phyloP scores from a whole-genome alignment of 164 flowering plant genomes.

The Umbilicus rupestris region DNA sequence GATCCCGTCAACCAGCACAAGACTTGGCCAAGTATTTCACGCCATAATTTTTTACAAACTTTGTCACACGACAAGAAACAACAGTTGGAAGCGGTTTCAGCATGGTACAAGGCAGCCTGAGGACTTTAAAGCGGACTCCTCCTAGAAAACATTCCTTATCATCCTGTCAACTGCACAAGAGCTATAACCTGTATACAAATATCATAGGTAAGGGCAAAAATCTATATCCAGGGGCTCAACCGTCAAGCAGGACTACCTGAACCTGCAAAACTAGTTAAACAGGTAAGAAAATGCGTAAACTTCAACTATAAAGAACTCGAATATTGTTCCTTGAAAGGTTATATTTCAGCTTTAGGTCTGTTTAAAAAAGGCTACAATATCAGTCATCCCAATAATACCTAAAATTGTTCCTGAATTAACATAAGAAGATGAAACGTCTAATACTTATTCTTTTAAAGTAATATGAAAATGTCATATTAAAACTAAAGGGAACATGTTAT shows the following conservation, averaged over 20 bases:
- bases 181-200: constrained; percentile 32
- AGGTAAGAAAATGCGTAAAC: constrained; percentile 24
- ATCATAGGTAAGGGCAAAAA: constrained; percentile 32
- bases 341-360: neutral
- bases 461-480: too few relatives aligned
- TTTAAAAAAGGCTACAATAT: neutral
- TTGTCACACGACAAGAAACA: neutral
- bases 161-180: neutral
- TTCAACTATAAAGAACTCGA: constrained; percentile 6
- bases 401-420: too few relatives aligned
- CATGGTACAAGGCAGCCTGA: neutral
- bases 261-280: constrained; percentile 54
- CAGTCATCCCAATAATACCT: neutral
- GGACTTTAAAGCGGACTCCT: neutral
- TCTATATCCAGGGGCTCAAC: constrained; percentile 19
- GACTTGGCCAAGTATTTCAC: too few relatives aligned
- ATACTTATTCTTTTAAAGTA: too few relatives aligned
- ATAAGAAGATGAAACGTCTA: too few relatives aligned
- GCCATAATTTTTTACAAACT: too few relatives aligned
- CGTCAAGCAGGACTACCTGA: constrained; percentile 53
- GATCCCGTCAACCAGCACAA: too few relatives aligned
- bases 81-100: neutral
- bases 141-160: neutral
- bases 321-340: constrained; percentile 3
- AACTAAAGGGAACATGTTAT: too few relatives aligned